phyloP scores from a whole-genome alignment of 371 early-diverging fungal species.

The Rhizopus stolonifer region DNA sequence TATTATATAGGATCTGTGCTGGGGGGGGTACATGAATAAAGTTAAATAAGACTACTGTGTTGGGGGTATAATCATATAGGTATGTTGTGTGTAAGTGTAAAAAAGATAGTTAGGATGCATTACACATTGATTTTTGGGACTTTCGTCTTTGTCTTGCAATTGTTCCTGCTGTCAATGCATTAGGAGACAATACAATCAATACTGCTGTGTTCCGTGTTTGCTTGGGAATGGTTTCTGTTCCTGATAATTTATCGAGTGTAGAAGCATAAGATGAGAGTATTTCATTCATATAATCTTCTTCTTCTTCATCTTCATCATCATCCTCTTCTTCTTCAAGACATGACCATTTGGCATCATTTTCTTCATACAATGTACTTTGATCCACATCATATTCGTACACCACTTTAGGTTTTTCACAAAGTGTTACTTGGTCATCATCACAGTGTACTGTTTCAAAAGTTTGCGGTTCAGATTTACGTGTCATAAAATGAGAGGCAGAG shows the following conservation, averaged over 20 bases:
- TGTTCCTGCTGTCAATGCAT: conserved; percentile 25
- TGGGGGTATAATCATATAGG: background rate
- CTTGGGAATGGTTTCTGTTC: background rate
- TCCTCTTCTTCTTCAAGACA: background rate
- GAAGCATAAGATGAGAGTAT: background rate
- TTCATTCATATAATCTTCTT: background rate
- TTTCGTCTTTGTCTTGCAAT: conserved; percentile 19
- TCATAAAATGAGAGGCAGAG: conserved; percentile 16
- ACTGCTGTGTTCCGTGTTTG: conserved; percentile 18
- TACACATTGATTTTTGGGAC: background rate
- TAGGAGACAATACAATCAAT: conserved; percentile 18
- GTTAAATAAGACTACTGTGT: too few species aligned
- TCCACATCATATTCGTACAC: background rate
- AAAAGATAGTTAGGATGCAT: too few species aligned
- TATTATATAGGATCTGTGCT: too few species aligned
- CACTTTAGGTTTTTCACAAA: background rate
- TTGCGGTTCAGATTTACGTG: conserved; percentile 7
- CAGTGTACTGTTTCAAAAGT: conserved; percentile 9
- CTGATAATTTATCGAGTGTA: conserved; percentile 5
- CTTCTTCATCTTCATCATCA: background rate
- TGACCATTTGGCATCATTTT: background rate
- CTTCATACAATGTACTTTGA: background rate
- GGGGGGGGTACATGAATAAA: too few species aligned
- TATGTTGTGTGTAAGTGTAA: too few species aligned
- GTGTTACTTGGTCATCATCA: background rate